Conservation (phyloP, 2,329 filamentous ascomycete species). For the Hypoxylon sp. region DNA sequence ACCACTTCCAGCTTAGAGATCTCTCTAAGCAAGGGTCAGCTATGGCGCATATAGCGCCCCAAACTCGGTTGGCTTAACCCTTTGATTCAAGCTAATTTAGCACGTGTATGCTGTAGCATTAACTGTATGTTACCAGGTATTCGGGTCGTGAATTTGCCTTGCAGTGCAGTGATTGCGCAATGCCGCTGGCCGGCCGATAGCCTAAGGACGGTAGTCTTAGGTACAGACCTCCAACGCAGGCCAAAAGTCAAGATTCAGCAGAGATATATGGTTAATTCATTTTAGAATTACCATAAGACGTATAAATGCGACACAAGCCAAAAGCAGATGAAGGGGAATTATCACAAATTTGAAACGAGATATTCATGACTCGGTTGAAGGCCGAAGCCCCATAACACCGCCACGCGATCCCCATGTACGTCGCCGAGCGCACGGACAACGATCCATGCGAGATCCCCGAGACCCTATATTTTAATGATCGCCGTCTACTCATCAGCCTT, state of each 20-base stretch:
- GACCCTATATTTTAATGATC: slow-evolving; percentile 33
- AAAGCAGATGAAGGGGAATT: slow-evolving; percentile 6
- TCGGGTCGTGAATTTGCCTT: slow-evolving; percentile 16
- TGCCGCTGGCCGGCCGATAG: slow-evolving; percentile 11
- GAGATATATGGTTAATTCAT: not conserved
- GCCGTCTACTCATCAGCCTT: slow-evolving; percentile 42
- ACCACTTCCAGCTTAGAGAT: slow-evolving; percentile 3
- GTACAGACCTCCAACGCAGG: slow-evolving; percentile 1
- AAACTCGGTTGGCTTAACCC: slow-evolving; percentile 2
- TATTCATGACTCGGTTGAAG: slow-evolving; percentile 27
- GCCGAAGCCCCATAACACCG: slow-evolving; percentile 36
- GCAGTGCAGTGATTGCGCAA: slow-evolving; percentile 9
- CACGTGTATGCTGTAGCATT: slow-evolving; percentile 27
- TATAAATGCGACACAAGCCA: slow-evolving; percentile 8
- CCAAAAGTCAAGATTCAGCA: not conserved
- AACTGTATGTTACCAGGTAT: slow-evolving; percentile 18
- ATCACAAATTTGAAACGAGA: slow-evolving; percentile 9
- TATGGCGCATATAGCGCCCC: slow-evolving; percentile 15
- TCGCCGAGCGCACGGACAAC: slow-evolving; percentile 44
- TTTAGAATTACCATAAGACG: not conserved
- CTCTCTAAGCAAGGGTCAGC: slow-evolving; percentile 9
- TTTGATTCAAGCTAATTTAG: slow-evolving; percentile 20
- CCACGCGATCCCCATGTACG: slow-evolving; percentile 31
- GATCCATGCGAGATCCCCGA: slow-evolving; percentile 45
- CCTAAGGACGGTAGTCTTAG: not conserved